phyloP scores from a whole-genome alignment of 441 rosid genomes.

The Rhodomyrtus psidioides region DNA sequence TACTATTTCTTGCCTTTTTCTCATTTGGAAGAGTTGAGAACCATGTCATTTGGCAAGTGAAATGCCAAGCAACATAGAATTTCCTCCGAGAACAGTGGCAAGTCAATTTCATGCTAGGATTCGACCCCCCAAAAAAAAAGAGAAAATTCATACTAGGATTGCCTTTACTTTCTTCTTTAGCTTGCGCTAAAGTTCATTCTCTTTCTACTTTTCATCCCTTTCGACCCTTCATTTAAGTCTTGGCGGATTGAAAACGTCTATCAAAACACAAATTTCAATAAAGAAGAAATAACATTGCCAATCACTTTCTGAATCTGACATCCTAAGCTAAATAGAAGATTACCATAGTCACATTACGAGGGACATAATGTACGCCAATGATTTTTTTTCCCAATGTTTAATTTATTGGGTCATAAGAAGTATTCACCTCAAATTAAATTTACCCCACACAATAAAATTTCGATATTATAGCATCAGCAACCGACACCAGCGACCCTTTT shows the following conservation, averaged over 20 bases:
- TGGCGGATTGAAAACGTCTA: rapidly evolving
- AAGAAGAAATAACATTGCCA: not conserved
- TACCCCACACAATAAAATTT: too few species aligned
- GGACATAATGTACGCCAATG: not conserved
- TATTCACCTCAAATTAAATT: too few species aligned
- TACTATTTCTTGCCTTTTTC: too few species aligned
- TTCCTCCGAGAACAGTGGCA: too few species aligned
- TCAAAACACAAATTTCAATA: not conserved
- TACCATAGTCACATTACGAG: rapidly evolving
- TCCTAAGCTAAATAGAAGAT: not conserved
- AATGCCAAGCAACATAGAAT: too few species aligned
- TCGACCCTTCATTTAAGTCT: not conserved
- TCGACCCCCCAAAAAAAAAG: too few species aligned
- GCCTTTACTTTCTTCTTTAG: not conserved
- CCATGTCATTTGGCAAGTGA: too few species aligned
- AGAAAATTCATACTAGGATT: not conserved
- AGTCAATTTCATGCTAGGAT: too few species aligned
- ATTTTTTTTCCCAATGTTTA: too few species aligned
- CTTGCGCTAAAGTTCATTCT: not conserved
- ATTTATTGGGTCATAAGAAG: too few species aligned
- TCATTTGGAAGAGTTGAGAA: too few species aligned
- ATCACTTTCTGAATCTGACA: not conserved
- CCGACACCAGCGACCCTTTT: not conserved
- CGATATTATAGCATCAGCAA: too few species aligned
- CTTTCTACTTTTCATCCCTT: not conserved